Evolutionary conservation across 352 stramenopile genomes (phyloP), one percentile per base, ranked within the genome.

Genomic region (Phytophthora parvispora): DNA sequence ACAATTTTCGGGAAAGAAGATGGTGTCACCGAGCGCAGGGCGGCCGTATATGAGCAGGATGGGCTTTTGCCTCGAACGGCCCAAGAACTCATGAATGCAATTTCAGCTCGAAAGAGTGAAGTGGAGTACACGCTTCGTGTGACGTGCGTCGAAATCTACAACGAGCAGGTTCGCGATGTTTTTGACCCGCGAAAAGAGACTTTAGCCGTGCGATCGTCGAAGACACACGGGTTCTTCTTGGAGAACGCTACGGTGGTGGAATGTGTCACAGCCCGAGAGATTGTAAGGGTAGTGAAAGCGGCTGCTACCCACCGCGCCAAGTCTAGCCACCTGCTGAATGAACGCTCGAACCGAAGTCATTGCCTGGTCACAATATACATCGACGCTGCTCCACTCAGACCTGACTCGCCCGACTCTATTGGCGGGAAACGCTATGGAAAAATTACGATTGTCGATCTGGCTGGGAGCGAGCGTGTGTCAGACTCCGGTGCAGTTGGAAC

Each of bases 351-450:
- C 57, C 78, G 86, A 52, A 94, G 86, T 60, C 86, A 94, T 66
- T 94, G 84, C 32, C 67, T 94, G 36, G 77, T 94, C 42, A 94
- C 86, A 47, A 90, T 94, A 56, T 94, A 94, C 59, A 92, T 92
- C 45, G 86, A 94, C 54, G 79, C 82, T 4, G 63, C 60, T 12
- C 84, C 84, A 4, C 16, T 84, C 10, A 73, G 48, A 22, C 47
- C 70, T 34, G 22, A 53, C 28, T 50, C 63, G 28, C 43, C 53
- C 2, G 36, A 67, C 15, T 40, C 66, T 28, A 47, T 65, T 10
- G 61, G 43, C n/a, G 64, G 74, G 1, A 89, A 89, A 43, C 86
- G 80, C 34, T 93, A 93, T 55, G 84, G 86, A 51, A 93, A 93
- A 60, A 71, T 94, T 36, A 93, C 84, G 9, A 84, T 94, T 38